Base-by-base conservation (phyloP, 495 filamentous ascomycete species). In the Penicillium tannophilum region DNA sequence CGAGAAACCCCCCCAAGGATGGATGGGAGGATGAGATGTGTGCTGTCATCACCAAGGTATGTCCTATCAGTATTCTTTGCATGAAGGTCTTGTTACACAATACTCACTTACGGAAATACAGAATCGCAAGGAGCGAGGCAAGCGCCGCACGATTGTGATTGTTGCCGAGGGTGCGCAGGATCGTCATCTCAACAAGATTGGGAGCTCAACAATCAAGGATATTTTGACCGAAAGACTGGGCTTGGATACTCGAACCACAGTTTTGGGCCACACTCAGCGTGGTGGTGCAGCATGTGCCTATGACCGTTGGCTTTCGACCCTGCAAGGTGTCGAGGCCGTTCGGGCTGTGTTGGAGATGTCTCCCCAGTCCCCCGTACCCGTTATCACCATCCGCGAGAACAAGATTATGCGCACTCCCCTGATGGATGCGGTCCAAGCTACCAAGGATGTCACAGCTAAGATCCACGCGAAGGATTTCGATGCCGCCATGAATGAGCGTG, bases 101-200 rank as follows among this genome's bases (percentile, higher is more conserved):
- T 9, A 1, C 24, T 55, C 1, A 28, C 26, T 24, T 19, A 46
- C n/a, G 43, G 3, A 30, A 44, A 9, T 24, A 35, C 46, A 96
- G 91, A 95, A 99, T 76, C 90, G 95, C 55, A 69, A 65, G 36
- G 80, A 87, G 57, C 81, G 91, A 63, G 95, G 95, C 52, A 98
- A 97, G 80, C 84, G 95, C 59, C 93, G 96, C 76, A 98, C 95
- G 1, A 98, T 98, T 59, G 93, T 99, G 61, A 97, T 99, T 60
- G 88, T 99, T 50, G 93, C 94, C 39, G 94, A 99, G 73, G 94
- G 94, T 62, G 94, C 94, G 26, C 87, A 92, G 49, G 95, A 99
- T 71, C 82, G 80, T 50, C 75, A 96, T 16, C 86, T 96, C 31
- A 91, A 89, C 67, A 92, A 91, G 70, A 94, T 99, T 63, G 84